Conservation (phyloP, 2,329 filamentous ascomycete species). For the Magnaporthiopsis incrustans region DNA sequence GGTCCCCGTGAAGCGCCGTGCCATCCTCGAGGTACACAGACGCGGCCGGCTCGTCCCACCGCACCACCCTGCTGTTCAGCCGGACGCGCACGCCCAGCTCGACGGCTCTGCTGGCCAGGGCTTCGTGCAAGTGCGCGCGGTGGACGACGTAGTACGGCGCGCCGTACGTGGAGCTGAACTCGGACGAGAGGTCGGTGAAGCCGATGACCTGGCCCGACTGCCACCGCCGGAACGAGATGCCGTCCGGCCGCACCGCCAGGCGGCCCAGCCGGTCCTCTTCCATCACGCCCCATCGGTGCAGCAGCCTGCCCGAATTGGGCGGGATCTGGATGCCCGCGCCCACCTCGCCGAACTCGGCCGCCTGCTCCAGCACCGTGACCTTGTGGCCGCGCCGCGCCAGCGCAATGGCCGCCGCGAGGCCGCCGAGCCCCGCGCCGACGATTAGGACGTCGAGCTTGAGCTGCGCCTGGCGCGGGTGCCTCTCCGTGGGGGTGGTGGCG, state of each 20-base stretch:
- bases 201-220: conserved; percentile 23
- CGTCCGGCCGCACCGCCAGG: conserved; percentile 20
- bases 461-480: conserved; percentile 2
- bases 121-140: conserved; percentile 22
- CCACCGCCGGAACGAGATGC: conserved; percentile 27
- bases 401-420: conserved; percentile 30
- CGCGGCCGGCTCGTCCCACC: conserved; percentile 15
- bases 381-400: conserved; percentile 26
- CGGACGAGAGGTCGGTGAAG: conserved; percentile 21
- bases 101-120: conserved; percentile 18
- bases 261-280: conserved; percentile 8
- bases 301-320: conserved; percentile 23
- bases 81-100: conserved; percentile 18
- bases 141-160: conserved; percentile 25
- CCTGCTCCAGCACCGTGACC: conserved; percentile 28
- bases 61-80: conserved; percentile 15
- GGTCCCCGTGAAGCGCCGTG: conserved; percentile 17
- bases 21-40: conserved; percentile 18
- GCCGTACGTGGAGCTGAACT: conserved; percentile 22
- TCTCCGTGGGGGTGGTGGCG: no score
- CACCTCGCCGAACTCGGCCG: conserved; percentile 24
- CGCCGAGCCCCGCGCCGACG: conserved; percentile 33
- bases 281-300: conserved; percentile 22
- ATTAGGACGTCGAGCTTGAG: conserved; percentile 19
- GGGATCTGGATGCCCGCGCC: conserved; percentile 26